These are phyloP conservation scores for Pythium dissotocum DNA, from an alignment of 352 stramenopile species.

Conservation along the genomic window DNA sequence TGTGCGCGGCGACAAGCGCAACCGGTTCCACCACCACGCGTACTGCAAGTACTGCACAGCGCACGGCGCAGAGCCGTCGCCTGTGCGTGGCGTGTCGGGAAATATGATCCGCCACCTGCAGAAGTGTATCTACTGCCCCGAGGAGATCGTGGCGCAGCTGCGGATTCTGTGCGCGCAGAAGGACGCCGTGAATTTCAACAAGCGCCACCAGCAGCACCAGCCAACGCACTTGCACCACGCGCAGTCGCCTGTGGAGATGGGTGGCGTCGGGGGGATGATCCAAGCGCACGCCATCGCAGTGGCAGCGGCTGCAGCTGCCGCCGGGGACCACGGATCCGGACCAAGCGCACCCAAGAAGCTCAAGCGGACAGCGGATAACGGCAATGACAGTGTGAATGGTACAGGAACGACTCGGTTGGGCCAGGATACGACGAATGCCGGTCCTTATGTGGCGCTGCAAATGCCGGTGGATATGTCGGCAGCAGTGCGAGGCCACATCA, in stretches of 20 bases:
- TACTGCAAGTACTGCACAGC: conserved; percentile 73
- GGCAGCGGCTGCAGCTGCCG: not conserved
- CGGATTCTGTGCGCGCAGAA: conserved; percentile 69
- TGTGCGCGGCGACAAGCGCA: conserved; percentile 72
- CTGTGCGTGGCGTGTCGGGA: conserved; percentile 66
- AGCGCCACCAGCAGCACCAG: conserved; percentile 50
- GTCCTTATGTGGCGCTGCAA: conserved; percentile 46
- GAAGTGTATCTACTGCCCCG: conserved; percentile 73
- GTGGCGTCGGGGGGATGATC: conserved; percentile 36
- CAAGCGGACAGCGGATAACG: conserved; percentile 12
- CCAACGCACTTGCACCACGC: conserved; percentile 8
- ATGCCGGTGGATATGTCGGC: conserved; percentile 22
- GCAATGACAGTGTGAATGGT: not conserved
- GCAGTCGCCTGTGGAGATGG: conserved; percentile 8
- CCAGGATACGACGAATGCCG: not conserved
- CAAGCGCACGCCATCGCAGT: conserved; percentile 11
- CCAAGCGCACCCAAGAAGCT: conserved; percentile 25
- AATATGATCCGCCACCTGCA: conserved; percentile 88
- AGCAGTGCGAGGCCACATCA: conserved; percentile 1
- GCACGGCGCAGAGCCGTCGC: conserved; percentile 46
- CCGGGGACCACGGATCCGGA: not conserved
- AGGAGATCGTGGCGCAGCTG: conserved; percentile 67
- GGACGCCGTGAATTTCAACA: conserved; percentile 72
- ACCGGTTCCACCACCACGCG: conserved; percentile 81
- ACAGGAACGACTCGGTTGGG: conserved; percentile 25